Evolutionary conservation across 1,284 basidiomycete genomes (phyloP), one percentile per base, ranked within the genome.

Genomic region (Fomitopsis schrenkii): DNA sequence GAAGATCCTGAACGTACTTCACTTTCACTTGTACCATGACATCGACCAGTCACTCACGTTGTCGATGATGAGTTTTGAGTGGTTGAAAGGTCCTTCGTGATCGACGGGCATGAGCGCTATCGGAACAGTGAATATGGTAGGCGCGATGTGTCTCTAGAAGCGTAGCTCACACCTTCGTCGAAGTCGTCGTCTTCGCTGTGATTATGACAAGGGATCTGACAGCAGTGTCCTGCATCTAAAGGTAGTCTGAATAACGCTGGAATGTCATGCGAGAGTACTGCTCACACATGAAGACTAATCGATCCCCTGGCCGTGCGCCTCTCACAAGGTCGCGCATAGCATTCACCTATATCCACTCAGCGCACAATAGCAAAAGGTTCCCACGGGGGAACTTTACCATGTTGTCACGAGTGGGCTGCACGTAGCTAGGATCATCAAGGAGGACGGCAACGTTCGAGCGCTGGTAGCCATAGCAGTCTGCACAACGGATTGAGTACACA

Each of bases 181-280:
- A 58, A 52, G 22, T 53, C 57, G 41, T 60, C 59, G 17, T 10
- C 28, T 42, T 65, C 64, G 17, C 55, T 59, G 33, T 48, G 52
- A 7, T 58, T 52, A 15, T 59, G 59, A 35, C 55, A 63, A 36
- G 57, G 46, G 5, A 63, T 40, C 40, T 63, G 64, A 50, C 56
- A 60, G n/a, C 59, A 54, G 55, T 65, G 64, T 38, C 64, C 64
- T 9, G 64, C 64, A 52, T 61, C 64, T 65, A 33, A 14, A 17
- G 28, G 44, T 12, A 5, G 6, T 14, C 41, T 22, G 33, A 19
- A 6, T 14, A 30, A 17, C 8, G 26, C 35, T 12, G 12, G 38
- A 10, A 46, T 36, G 17, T 22, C 19, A 4, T 15, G 8, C 17
- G 35, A 17, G 17, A 17, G 10, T 40, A 15, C 26, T 8, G 60